Evolutionary conservation across 305 asterid genomes (phyloP), one percentile per base, ranked within the genome.

Genomic region (Fraxinus floribunda): DNA sequence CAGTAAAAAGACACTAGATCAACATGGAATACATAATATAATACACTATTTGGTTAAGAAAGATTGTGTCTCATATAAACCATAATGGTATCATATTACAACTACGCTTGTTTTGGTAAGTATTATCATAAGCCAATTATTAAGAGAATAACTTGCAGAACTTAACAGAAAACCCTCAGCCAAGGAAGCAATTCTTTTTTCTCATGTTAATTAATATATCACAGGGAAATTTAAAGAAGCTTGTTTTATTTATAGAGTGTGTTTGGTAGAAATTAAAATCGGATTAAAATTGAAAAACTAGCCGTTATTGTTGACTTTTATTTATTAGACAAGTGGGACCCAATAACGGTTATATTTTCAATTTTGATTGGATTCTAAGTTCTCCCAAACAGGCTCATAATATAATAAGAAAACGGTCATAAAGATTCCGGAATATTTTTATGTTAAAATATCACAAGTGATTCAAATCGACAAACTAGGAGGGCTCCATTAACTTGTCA

Each of bases 1-100:
- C 78, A 83, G 20, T 80, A 70, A 36, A 30, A 72, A 57, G 46
- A 15, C 70, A 81, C 13, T 71, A 6, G 44, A 34, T 32, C 44
- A 16, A 7, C 35, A 26, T 11, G 20, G 46, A 13, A 68, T 60
- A 60, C 30, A 68, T 68, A 68, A 71, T 29, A 68, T 29, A 68
- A 71, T 71, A 15, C 46, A 15, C 76, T 71, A 71, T 30, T 7
- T 32, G 30, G 29, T 60, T 60, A 60, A 60, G 30, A 60, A 20
- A 20, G 11, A 60, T 3, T 20, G 70, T 20, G 70, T 60, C 30
- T 22, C 29, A 20, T 20, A 20, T 60, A 60, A 57, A 60, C 30
- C 70, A 60, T 60, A 60, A 60, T 60, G 70, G 13, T 20, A 20
- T 60, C 70, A 60, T 60, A 20, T 60, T 7, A 60, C 70, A 60